A percentile compares a stretch with the other conserved stretches of the same genome.
These are phyloP conservation scores for Amaranthus cruentus DNA, from an alignment of 148 eudicot species.

Conservation along the genomic window DNA sequence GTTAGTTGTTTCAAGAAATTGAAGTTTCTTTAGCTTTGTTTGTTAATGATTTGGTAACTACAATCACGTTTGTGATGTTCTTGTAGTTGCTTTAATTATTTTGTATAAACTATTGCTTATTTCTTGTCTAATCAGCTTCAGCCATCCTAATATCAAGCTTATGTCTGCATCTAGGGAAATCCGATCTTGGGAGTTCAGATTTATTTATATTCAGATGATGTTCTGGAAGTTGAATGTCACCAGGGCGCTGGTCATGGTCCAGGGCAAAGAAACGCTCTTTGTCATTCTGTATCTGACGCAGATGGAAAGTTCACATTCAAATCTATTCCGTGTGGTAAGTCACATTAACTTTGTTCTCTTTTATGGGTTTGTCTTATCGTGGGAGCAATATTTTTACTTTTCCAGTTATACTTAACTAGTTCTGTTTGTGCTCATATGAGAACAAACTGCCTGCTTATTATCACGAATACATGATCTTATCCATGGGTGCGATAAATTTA, in stretches of 20 bases:
- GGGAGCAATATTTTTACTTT: conserved; percentile 6
- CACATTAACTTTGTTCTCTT: conserved; percentile 3
- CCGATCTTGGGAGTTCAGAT: conserved; percentile 95
- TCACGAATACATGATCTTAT: background rate
- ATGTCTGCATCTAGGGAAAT: conserved; percentile 54
- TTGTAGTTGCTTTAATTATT: conserved; percentile 8
- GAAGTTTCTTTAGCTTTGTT: background rate
- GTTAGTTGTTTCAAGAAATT: background rate
- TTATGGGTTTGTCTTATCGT: conserved; percentile 2
- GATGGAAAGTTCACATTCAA: conserved; percentile 75
- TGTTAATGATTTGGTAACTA: background rate
- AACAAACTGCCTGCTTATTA: background rate
- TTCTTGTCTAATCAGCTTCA: background rate
- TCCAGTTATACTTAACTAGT: background rate
- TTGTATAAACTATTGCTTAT: background rate
- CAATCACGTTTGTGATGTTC: conserved; percentile 6
- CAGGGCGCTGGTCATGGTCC: conserved; percentile 66
- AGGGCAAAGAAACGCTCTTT: conserved; percentile 67
- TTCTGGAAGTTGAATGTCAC: conserved; percentile 66
- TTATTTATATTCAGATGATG: conserved; percentile 82
- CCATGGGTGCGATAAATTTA: background rate
- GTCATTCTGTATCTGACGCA: conserved; percentile 86
- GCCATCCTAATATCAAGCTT: conserved; percentile 2
- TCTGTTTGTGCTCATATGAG: background rate
- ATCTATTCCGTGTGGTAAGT: conserved; percentile 87